These are phyloP conservation scores for Fusarium nanum DNA, from an alignment of 2,329 filamentous ascomycete genomes.

Conservation along the genomic window DNA sequence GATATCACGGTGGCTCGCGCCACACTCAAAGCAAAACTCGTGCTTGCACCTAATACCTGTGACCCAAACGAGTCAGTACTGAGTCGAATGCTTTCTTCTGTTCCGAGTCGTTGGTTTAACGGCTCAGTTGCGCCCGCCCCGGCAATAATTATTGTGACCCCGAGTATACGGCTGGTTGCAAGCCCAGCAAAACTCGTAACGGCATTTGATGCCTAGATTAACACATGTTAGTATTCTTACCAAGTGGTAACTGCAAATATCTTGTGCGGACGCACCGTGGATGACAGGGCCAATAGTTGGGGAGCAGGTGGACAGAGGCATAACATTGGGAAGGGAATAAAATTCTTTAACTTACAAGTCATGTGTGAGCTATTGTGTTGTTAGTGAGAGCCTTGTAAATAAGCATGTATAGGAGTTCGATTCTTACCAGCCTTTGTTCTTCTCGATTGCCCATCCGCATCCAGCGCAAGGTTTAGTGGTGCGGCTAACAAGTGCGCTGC, in stretches of 20 bases:
- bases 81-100: not conserved
- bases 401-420: not conserved
- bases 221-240: conserved; percentile 27
- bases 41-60: conserved; percentile 51
- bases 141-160: conserved; percentile 42
- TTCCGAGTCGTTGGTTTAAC: not conserved
- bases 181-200: conserved; percentile 52
- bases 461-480: conserved; percentile 55
- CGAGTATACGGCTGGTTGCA: conserved; percentile 43
- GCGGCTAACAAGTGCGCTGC: conserved; percentile 41
- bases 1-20: conserved; percentile 50
- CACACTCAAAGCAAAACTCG: conserved; percentile 55
- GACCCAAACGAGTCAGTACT: conserved; percentile 28
- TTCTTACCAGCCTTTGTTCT: conserved; percentile 57
- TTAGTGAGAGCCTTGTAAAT: conserved; percentile 37
- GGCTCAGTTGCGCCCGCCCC: not conserved
- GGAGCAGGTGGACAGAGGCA: not conserved
- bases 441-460: conserved; percentile 55
- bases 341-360: conserved; percentile 53
- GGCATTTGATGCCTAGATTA: conserved; percentile 50
- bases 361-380: conserved; percentile 52
- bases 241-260: not conserved
- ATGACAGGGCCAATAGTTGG: conserved; percentile 8
- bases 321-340: not conserved
- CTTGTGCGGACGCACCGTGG: conserved; percentile 29